These are phyloP conservation scores for Mycogone perniciosa DNA, from an alignment of 2,329 filamentous ascomycete species.

Conservation along the genomic window DNA sequence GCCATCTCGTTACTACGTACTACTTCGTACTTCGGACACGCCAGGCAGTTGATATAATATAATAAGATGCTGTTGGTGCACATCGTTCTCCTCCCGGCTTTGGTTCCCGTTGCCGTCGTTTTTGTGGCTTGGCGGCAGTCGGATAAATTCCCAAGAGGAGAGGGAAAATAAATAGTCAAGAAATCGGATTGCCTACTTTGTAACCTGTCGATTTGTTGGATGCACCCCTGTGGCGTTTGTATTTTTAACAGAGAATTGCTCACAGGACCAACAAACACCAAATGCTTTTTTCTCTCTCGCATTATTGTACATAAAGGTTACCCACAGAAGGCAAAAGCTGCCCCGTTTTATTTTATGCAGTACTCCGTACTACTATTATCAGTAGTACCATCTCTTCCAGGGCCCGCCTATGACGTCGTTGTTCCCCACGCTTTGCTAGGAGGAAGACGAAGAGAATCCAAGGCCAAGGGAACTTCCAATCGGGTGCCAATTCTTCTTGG, in stretches of 20 bases:
- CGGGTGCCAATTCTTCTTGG: too few species aligned
- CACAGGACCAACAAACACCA: too few species aligned
- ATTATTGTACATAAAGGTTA: too few species aligned
- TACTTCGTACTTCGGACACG: too few species aligned
- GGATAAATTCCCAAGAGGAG: background rate
- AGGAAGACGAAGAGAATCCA: background rate
- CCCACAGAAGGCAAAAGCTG: too few species aligned
- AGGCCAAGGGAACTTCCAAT: too few species aligned
- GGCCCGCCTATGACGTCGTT: slow-evolving; percentile 12
- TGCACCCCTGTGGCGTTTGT: background rate
- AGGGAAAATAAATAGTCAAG: background rate
- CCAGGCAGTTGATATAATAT: too few species aligned
- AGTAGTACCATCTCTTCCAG: background rate
- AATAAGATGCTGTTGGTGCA: background rate
- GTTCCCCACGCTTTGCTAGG: slow-evolving; percentile 7
- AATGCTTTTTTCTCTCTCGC: too few species aligned
- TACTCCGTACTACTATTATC: too few species aligned
- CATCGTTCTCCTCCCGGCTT: background rate
- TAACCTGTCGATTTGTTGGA: background rate
- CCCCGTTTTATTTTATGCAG: background rate
- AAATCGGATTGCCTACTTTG: slow-evolving; percentile 7
- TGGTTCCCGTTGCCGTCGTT: background rate
- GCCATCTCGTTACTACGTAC: too few species aligned
- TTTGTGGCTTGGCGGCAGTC: background rate
- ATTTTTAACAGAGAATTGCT: too few species aligned